Conservation (phyloP, 192 early-diverging fungal genomes). For the Coemansia sp. region DNA sequence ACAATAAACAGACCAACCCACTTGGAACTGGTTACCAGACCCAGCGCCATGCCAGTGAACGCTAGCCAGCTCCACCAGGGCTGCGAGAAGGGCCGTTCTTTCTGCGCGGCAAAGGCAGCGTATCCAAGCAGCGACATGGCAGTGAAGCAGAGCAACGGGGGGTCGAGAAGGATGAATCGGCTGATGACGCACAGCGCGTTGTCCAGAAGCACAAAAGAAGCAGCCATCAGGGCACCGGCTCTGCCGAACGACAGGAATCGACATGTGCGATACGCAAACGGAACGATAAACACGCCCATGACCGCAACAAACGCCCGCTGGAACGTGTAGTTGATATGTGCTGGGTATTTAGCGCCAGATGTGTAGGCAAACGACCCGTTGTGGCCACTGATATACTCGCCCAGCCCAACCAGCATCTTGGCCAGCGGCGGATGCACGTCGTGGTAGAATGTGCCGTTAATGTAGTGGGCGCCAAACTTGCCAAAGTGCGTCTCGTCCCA, state of each 20-base stretch:
- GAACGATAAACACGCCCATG: constrained; percentile 64
- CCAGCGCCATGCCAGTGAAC: constrained; percentile 64
- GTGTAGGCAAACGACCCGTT: constrained; percentile 67
- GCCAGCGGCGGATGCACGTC: constrained; percentile 97
- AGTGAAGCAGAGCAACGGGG: constrained; percentile 72
- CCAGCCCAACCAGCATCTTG: constrained; percentile 70
- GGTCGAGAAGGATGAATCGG: constrained; percentile 71
- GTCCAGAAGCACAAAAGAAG: constrained; percentile 69
- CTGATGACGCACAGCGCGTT: constrained; percentile 62
- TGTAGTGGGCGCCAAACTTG: constrained; percentile 92
- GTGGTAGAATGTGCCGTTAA: constrained; percentile 92
- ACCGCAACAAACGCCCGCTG: constrained; percentile 63
- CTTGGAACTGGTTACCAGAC: constrained; percentile 73
- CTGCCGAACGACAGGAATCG: constrained; percentile 58
- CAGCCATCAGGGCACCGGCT: constrained; percentile 48
- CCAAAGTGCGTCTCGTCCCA: constrained; percentile 98
- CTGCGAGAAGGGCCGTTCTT: constrained; percentile 55
- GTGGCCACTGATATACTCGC: constrained; percentile 62
- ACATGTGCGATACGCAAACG: constrained; percentile 66
- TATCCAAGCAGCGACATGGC: constrained; percentile 58
- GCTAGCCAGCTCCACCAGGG: constrained; percentile 68
- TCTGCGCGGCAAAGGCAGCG: constrained; percentile 55
- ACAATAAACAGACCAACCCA: constrained; percentile 96
- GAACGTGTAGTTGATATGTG: constrained; percentile 60
- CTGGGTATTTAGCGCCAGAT: constrained; percentile 61